A percentile compares a stretch with the other conserved stretches of the same genome.
Conservation (phyloP, 371 early-diverging fungal species). For the Ordospora colligata region DNA sequence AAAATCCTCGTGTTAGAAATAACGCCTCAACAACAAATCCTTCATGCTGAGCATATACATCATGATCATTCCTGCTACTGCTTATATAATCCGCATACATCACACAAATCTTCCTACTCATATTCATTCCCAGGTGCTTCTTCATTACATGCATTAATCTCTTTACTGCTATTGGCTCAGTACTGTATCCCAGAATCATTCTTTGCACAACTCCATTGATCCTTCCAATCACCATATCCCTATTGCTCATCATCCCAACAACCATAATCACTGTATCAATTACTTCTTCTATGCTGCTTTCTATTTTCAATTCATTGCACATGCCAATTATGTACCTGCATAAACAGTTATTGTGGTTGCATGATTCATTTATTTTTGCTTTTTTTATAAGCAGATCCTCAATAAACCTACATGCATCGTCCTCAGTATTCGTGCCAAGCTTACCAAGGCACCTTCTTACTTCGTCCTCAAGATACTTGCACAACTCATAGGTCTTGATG, state of each 20-base stretch:
- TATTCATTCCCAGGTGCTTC: not conserved
- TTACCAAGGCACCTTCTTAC: not conserved
- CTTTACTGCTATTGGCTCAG: not conserved
- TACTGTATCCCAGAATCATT: not conserved
- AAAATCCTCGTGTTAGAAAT: constrained; percentile 30
- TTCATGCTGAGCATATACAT: not conserved
- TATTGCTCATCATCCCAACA: not conserved
- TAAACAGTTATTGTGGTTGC: no score
- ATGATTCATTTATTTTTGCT: no score
- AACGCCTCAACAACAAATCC: not conserved
- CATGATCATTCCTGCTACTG: not conserved
- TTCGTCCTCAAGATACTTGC: not conserved
- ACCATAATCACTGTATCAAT: not conserved
- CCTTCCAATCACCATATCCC: not conserved
- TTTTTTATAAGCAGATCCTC: not conserved
- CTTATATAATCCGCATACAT: not conserved
- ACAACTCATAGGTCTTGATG: not conserved
- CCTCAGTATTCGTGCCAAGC: not conserved
- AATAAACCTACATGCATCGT: not conserved
- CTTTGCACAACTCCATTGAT: not conserved
- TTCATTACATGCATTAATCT: not conserved
- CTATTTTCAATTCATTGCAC: not conserved
- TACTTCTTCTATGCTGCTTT: not conserved
- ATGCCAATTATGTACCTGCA: no score
- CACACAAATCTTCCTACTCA: not conserved